Base-by-base conservation (phyloP, 192 early-diverging fungal genomes). In the Nowakowskiella sp. region DNA sequence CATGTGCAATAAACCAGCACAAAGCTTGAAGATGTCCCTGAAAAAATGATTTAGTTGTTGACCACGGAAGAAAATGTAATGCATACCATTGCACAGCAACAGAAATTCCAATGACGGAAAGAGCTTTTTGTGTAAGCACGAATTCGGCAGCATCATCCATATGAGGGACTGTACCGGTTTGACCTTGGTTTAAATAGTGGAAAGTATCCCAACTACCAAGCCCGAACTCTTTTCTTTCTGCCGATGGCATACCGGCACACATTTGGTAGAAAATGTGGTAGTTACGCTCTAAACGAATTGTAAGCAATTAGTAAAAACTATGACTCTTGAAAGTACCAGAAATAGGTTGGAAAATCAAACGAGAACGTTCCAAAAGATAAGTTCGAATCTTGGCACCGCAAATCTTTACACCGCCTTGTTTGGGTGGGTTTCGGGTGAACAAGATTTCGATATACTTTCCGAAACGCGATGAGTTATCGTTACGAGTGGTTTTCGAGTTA, bases 251-350 rank as follows among this genome's bases (percentile, higher is more conserved):
- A 42, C 88, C 93, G 13, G 91, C 83, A 71, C 91, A 93, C 34
- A 99, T 81, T 78, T 99, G 95, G 72, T 99, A 99, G 68, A 99
- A 99, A 65, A 99, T 89, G 77, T 99, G 95, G 76, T 99, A 99
- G 77, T 95, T 96, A 59, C 94, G 79, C 71, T 97, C 94, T 0
- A 32, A 7, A 3, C 4, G 34, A 58, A 21, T n/a, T 27, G 4
- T 9, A 57, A 19, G 32, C 21, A 31, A 5, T 52, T 43, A 10
- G 13, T 8, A 44, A 6, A 42, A 7, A 29, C 7, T 10, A 7
- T 23, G n/a, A 21, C n/a, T 44, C 31, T 23, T 8, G 7, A 6
- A 26, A 32, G 7, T 54, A 57, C 55, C 58, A 22, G 75, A 80
- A 29, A 82, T 74, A 2, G 93, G 93, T 70, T 99, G 95, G 71